These are phyloP conservation scores for Pueraria montana DNA, from an alignment of 306 rosid genomes.

Conservation along the genomic window DNA sequence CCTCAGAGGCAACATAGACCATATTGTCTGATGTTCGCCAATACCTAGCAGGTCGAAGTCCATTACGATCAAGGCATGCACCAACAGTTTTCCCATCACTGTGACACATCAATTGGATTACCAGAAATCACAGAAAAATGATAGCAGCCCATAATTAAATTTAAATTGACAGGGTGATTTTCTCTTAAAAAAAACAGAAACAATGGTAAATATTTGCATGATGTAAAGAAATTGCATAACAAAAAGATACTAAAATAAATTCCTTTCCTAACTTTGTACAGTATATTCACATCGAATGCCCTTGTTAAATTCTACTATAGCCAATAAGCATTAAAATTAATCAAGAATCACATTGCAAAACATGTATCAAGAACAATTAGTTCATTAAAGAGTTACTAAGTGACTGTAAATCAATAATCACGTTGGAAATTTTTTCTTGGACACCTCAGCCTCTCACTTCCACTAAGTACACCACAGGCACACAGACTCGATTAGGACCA, in stretches of 20 bases:
- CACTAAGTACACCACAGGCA: not conserved
- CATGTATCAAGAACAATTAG: not conserved
- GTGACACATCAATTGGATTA: slow-evolving; percentile 52
- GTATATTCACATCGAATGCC: slow-evolving; percentile 23
- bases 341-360: not conserved
- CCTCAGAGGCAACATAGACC: slow-evolving; percentile 99
- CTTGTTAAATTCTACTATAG: not conserved
- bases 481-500: slow-evolving; percentile 20
- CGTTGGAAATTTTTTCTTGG: no score
- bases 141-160: slow-evolving; percentile 22
- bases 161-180: slow-evolving; percentile 26
- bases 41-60: slow-evolving; percentile 98
- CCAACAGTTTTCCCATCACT: slow-evolving; percentile 99
- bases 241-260: slow-evolving; percentile 29
- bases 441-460: no score
- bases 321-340: slow-evolving; percentile 14
- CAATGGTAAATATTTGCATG: slow-evolving; percentile 10
- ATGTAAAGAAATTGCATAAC: slow-evolving; percentile 16
- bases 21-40: slow-evolving; percentile 98
- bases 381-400: not conserved
- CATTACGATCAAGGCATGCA: slow-evolving; percentile 98
- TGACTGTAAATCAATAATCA: slow-evolving; percentile 5
- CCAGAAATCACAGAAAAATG: slow-evolving; percentile 47
- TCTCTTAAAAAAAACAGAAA: not conserved
- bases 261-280: slow-evolving; percentile 16